Conservation (phyloP, 2,329 filamentous ascomycete genomes). For the Cadophora sp. region DNA sequence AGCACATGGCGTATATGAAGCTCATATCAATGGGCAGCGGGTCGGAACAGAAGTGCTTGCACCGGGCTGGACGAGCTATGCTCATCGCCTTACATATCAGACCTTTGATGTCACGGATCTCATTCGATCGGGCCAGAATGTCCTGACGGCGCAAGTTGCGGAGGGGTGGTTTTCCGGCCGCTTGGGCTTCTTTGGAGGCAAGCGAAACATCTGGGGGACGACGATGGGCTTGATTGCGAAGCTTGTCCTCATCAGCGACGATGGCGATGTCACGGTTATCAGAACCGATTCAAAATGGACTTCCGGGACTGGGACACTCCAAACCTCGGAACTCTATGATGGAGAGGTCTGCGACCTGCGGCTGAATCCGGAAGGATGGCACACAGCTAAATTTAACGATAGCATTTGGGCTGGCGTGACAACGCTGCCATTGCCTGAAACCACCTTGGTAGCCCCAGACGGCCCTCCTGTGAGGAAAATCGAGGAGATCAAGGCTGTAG, state of each 20-base stretch:
- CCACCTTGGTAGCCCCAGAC: constrained; percentile 46
- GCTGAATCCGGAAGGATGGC: constrained; percentile 42
- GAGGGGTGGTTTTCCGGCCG: constrained; percentile 58
- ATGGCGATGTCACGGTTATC: constrained; percentile 37
- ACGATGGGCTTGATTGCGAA: constrained; percentile 49
- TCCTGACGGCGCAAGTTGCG: constrained; percentile 50
- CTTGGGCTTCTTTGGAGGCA: constrained; percentile 46
- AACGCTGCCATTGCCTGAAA: constrained; percentile 45
- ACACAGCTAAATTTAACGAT: constrained; percentile 34
- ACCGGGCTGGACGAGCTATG: constrained; percentile 54
- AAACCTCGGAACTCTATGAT: constrained; percentile 53
- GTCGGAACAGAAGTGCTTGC: constrained; percentile 46
- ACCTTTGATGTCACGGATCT: constrained; percentile 57
- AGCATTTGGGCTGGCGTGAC: constrained; percentile 45
- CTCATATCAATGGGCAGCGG: constrained; percentile 46
- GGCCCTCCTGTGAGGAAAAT: constrained; percentile 52
- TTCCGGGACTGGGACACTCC: constrained; percentile 45
- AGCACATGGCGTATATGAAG: constrained; percentile 47
- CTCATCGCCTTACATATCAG: constrained; percentile 56
- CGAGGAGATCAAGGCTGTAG: constrained; percentile 43
- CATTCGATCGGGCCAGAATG: constrained; percentile 49
- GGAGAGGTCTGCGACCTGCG: constrained; percentile 58
- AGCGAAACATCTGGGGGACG: constrained; percentile 49
- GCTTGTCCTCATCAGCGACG: constrained; percentile 43
- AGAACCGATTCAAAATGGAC: constrained; percentile 43